These are phyloP conservation scores for Pyrus bretschneideri DNA, from an alignment of 306 rosid species.

Conservation along the genomic window DNA sequence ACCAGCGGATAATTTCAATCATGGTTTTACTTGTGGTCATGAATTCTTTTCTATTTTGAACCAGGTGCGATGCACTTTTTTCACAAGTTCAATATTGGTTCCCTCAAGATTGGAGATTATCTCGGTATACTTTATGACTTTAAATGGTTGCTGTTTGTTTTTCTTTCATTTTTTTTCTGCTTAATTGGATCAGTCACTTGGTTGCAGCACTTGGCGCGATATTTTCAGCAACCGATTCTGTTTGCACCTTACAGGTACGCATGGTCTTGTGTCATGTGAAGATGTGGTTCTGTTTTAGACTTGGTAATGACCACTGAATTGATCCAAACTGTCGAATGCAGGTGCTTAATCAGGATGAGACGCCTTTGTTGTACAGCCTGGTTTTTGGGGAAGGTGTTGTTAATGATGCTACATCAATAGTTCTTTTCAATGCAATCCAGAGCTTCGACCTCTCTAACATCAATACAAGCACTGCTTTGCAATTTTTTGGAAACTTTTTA, in stretches of 20 bases:
- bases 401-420: conserved; percentile 93
- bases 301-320: background rate
- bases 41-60: conserved; percentile 15
- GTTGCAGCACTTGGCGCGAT: conserved; percentile 89
- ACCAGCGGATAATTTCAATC: background rate
- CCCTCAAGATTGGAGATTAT: conserved; percentile 84
- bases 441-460: conserved; percentile 81
- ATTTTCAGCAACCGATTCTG: conserved; percentile 94
- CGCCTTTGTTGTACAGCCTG: conserved; percentile 72
- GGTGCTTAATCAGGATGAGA: conserved; percentile 94
- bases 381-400: conserved; percentile 98
- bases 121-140: conserved; percentile 43
- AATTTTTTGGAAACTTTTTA: conserved; percentile 55
- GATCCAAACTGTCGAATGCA: conserved; percentile 22
- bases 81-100: conserved; percentile 61
- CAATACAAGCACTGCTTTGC: conserved; percentile 53
- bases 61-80: conserved; percentile 88
- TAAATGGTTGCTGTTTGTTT: background rate
- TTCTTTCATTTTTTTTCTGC: conserved; percentile 4
- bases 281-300: background rate
- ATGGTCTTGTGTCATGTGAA: conserved; percentile 1
- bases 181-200: conserved; percentile 12
- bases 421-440: conserved; percentile 94
- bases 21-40: conserved; percentile 3
- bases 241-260: conserved; percentile 85